Percentiles rank a stretch among this genome's conserved stretches.
Evolutionary conservation across 805 yeast species (phyloP).

Genomic region (Groenewaldozyma salmanticensis): DNA sequence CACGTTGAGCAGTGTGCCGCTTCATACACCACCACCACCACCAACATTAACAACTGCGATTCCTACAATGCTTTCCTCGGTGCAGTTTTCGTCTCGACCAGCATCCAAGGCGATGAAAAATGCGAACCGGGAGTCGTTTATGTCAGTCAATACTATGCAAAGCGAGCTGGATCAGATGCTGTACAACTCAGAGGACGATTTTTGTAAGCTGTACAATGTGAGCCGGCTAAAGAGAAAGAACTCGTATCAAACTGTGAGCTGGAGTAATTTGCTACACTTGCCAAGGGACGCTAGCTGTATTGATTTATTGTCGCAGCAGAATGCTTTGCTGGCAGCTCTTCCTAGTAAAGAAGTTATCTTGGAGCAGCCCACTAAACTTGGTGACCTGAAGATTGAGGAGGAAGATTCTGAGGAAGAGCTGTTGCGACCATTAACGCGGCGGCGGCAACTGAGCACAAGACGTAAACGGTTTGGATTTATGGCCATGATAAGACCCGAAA

Average conservation of each 20-base stretch:
- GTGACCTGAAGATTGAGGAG: not conserved
- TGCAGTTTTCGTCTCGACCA: no score
- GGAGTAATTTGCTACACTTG: not conserved
- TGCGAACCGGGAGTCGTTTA: no score
- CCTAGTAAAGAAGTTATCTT: not conserved
- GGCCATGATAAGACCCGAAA: not conserved
- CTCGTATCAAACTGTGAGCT: not conserved
- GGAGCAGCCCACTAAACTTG: not conserved
- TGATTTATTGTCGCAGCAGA: not conserved
- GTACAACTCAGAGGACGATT: not conserved
- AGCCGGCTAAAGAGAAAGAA: not conserved
- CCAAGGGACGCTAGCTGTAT: not conserved
- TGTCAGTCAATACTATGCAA: not conserved
- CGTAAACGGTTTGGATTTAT: not conserved
- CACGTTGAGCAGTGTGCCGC: not conserved
- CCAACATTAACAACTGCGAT: no score
- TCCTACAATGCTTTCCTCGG: no score
- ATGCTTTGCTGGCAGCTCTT: not conserved
- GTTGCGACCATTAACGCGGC: not conserved
- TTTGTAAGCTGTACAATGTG: not conserved
- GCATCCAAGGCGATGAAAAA: no score
- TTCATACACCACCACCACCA: no score
- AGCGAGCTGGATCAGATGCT: not conserved
- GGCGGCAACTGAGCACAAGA: not conserved
- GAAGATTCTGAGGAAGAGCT: not conserved